Evolutionary conservation across 2,329 filamentous ascomycete species (phyloP), one percentile per base, ranked within the genome.

Genomic region (Microdochium trichocladiopsis): DNA sequence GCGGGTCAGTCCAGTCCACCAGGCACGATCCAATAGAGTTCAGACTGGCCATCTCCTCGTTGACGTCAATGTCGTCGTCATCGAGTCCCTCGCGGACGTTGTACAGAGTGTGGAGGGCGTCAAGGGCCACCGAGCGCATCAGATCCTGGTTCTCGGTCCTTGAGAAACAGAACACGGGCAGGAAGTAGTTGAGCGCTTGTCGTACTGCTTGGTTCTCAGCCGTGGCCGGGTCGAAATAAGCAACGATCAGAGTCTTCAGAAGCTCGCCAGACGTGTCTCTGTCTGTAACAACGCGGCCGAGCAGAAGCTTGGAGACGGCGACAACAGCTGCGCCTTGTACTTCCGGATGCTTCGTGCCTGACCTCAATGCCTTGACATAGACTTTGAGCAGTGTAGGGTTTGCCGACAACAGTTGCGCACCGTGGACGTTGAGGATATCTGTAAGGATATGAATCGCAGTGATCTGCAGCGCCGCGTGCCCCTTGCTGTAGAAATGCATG

Each of bases 401-500:
- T 45, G 76, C 72, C 2, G 82, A 78, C 4, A 90, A 76, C 16
- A 96, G 81, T 54, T 95, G 81, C 0, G 88, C 82, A 14, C 90
- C 91, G 64, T 97, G 90, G 1, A 91, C 89, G 51, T 92, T 91
- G 49, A 97, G 77, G 59, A 97, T 93, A 67, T 99, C 94, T 10
- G 90, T 92, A 28, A 99, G 80, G 56, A 96, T 95, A 57, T 97
- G 90, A 28, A 97, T 73, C 0, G 91, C 88, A 9, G 91, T 95
- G 50, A 93, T 88, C 67, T 97, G 93, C 37, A 99, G 77, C 1
- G 87, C 84, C 10, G 94, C 85, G 63, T 96, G 91, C 1, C 94
- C 94, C 72, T 95, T 96, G 69, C 77, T 88, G 72, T 95, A 96
- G 74, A 95, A 96, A 67, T 96, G 92, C 68, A 96, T 88, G 70